Conservation (phyloP, 495 filamentous ascomycete species). For the Halenospora varia region DNA sequence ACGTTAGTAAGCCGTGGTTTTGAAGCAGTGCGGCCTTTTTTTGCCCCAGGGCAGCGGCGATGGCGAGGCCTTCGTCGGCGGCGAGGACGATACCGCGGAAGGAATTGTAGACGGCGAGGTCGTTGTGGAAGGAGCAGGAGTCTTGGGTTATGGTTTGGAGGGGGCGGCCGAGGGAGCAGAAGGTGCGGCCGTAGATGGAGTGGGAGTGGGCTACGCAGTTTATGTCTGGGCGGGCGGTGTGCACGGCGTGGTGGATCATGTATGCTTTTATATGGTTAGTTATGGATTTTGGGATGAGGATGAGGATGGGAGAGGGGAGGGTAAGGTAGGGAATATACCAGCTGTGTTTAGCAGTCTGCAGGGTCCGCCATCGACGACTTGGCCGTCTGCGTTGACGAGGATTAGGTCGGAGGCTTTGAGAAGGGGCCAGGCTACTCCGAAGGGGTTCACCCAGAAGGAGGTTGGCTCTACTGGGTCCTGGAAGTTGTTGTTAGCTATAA, state of each 20-base stretch:
- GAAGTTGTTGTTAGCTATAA: slow-evolving; percentile 1
- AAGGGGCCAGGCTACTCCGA: slow-evolving; percentile 65
- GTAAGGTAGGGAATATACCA: slow-evolving; percentile 24
- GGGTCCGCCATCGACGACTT: slow-evolving; percentile 64
- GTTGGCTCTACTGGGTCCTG: slow-evolving; percentile 63
- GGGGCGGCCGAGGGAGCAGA: slow-evolving; percentile 60
- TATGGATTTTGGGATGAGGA: not conserved
- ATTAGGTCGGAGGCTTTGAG: slow-evolving; percentile 72
- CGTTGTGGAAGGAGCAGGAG: slow-evolving; percentile 61
- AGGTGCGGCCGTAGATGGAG: slow-evolving; percentile 65
- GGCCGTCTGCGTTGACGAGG: slow-evolving; percentile 58
- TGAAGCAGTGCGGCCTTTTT: slow-evolving; percentile 70
- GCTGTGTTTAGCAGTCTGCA: slow-evolving; percentile 62
- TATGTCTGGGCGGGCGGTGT: slow-evolving; percentile 67
- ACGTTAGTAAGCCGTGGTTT: slow-evolving; percentile 57
- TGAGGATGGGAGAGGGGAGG: not conserved
- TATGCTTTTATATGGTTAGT: slow-evolving; percentile 36
- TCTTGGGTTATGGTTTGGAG: slow-evolving; percentile 75
- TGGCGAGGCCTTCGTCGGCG: slow-evolving; percentile 63
- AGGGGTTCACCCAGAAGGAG: slow-evolving; percentile 80
- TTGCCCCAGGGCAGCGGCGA: slow-evolving; percentile 57
- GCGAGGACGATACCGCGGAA: slow-evolving; percentile 74
- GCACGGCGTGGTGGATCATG: slow-evolving; percentile 65
- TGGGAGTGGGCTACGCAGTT: slow-evolving; percentile 71
- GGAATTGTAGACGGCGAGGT: slow-evolving; percentile 29